These are phyloP conservation scores for Citrus unshiu DNA, from an alignment of 345 rosid genomes.

Conservation along the genomic window DNA sequence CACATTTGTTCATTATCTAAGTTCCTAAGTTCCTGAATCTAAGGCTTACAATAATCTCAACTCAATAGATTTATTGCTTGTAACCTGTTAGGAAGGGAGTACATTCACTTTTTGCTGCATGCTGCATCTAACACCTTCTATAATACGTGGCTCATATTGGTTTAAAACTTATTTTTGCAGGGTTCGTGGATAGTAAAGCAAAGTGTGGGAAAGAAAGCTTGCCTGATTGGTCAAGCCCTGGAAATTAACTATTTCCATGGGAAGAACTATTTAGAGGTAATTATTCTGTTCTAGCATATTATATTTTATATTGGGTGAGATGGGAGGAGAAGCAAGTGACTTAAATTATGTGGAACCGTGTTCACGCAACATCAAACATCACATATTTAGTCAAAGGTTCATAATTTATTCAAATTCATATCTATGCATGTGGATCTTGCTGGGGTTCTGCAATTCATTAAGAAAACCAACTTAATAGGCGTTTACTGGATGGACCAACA, in stretches of 20 bases:
- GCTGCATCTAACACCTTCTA: not conserved
- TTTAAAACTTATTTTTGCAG: slow-evolving; percentile 32
- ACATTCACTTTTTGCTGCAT: not conserved
- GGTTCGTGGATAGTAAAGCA: slow-evolving; percentile 99
- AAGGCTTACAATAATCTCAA: not conserved
- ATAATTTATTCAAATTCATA: not conserved
- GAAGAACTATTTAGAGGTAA: slow-evolving; percentile 91
- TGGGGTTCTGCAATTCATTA: not conserved
- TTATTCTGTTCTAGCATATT: not conserved
- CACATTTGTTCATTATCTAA: not conserved
- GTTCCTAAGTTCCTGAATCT: not conserved
- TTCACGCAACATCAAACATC: not conserved
- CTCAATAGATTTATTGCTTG: not conserved
- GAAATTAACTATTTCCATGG: slow-evolving; percentile 86
- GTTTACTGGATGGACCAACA: not conserved
- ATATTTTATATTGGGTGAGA: not conserved
- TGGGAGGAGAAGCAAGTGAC: not conserved
- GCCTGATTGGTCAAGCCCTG: slow-evolving; percentile 92
- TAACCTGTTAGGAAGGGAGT: not conserved
- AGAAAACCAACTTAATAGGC: not conserved
- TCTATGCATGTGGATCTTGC: not conserved
- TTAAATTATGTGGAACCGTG: not conserved
- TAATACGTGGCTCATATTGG: not conserved
- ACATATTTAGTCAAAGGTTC: not conserved
- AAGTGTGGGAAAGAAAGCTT: slow-evolving; percentile 95